Evolutionary conservation across 2,329 filamentous ascomycete species (phyloP).

Genomic region (Hypoxylon sp.): DNA sequence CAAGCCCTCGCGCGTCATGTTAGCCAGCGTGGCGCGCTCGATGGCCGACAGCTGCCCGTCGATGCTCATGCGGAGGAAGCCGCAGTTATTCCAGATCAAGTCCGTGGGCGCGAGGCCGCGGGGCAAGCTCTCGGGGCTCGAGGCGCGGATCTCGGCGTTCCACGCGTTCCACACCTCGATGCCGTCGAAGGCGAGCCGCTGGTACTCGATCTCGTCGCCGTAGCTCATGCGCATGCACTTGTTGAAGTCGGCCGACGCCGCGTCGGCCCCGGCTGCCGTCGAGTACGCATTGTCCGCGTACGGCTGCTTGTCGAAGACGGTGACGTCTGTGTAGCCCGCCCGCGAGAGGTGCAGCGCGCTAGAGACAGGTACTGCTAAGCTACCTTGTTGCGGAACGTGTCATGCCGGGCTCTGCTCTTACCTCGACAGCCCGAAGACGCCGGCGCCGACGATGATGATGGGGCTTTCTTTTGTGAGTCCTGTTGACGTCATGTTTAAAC

Average conservation of each 20-base stretch:
- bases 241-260: constrained; percentile 49
- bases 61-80: constrained; percentile 37
- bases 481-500: constrained; percentile 3
- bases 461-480: constrained; percentile 23
- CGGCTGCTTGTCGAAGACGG: constrained; percentile 55
- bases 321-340: constrained; percentile 55
- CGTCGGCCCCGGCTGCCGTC: constrained; percentile 47
- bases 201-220: constrained; percentile 53
- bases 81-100: constrained; percentile 22
- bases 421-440: constrained; percentile 52
- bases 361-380: not conserved
- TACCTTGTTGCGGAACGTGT: not conserved
- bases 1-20: constrained; percentile 48
- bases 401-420: not conserved
- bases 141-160: constrained; percentile 50
- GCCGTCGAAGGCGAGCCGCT: constrained; percentile 52
- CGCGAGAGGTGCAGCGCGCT: constrained; percentile 49
- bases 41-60: constrained; percentile 43
- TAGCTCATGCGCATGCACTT: constrained; percentile 53
- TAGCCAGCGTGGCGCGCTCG: constrained; percentile 48
- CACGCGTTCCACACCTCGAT: constrained; percentile 51
- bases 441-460: constrained; percentile 50
- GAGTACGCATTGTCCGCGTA: constrained; percentile 51
- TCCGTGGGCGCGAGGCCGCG: constrained; percentile 44
- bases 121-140: constrained; percentile 41